Base-by-base conservation (phyloP, 768 basidiomycete genomes). In the Naematelia encephala region DNA sequence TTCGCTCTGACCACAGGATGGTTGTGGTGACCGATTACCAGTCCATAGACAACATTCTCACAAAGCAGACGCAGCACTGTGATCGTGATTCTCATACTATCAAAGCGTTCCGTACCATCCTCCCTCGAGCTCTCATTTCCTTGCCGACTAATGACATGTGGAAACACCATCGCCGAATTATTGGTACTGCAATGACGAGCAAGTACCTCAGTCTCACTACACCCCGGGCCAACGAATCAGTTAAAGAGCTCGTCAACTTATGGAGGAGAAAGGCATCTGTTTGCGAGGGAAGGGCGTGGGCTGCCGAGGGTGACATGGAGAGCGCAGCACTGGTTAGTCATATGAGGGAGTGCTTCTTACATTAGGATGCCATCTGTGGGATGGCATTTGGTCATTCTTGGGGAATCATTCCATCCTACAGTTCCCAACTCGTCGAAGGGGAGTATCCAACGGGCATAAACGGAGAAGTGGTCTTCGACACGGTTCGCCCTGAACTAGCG, bases 171-270 rank as follows among this genome's bases (percentile, higher is more conserved):
- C 43, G 68, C 12, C 57, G 67, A n/a, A 57, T 66, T n/a, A 59
- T 74, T 10, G 70, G 70, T 8, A 61, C 68, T 2, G 62, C 69
- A 1, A 75, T 73, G 72, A 73, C 72, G 0, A 62, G 61, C 29
- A 71, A 71, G 55, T 68, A 72, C 48, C 63, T 75, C 27, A 54
- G 43, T 19, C 48, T 63, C 51, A 60, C 68, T 8, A 66, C 64
- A 2, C 70, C 71, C 1, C 49, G 60, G 26, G 68, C 68, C 1
- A 63, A 56, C 16, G 50, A 56, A 4, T 51, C 66, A 0, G 60
- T 64, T 1, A 47, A 61, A 29, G 22, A 64, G 0, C 56, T 75
- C 25, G 57, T 72, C 10, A 51, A 62, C 43, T 49, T 71, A 8
- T 66, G 68, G 64, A 29, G 39, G 21, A 16, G 39, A 13, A 73